These are phyloP conservation scores for Tagetes patula DNA, from an alignment of 129 eudicot species.

Conservation along the genomic window DNA sequence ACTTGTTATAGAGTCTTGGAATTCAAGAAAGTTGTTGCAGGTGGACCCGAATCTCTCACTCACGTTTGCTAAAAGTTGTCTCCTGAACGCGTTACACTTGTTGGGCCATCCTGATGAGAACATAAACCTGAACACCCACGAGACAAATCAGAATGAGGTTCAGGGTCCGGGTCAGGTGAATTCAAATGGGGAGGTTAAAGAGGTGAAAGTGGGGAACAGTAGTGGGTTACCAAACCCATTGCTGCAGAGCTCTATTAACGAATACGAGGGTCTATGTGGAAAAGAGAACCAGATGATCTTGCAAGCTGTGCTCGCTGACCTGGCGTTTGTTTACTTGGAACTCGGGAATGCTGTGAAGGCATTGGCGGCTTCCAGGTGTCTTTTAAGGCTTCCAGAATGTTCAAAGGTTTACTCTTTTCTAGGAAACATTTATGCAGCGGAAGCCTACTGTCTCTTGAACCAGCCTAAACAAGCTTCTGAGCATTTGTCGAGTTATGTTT, in stretches of 20 bases:
- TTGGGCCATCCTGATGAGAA: constrained; percentile 42
- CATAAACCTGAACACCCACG: constrained; percentile 25
- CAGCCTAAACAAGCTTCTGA: constrained; percentile 87
- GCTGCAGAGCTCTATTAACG: constrained; percentile 46
- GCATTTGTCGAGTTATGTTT: constrained; percentile 54
- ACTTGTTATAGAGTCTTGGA: constrained; percentile 48
- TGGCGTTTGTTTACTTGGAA: constrained; percentile 80
- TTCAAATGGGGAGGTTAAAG: constrained; percentile 77
- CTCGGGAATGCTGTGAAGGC: constrained; percentile 69
- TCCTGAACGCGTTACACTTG: constrained; percentile 62
- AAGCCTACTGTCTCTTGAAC: constrained; percentile 77
- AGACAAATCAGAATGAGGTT: constrained; percentile 35
- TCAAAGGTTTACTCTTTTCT: constrained; percentile 56
- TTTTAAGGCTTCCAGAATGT: constrained; percentile 64
- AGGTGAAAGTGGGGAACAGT: constrained; percentile 57
- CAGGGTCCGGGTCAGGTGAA: constrained; percentile 43
- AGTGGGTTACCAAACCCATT: constrained; percentile 39
- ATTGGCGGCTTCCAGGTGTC: constrained; percentile 62
- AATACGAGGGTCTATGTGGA: constrained; percentile 51
- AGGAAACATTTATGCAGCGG: constrained; percentile 81
- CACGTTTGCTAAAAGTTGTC: constrained; percentile 69
- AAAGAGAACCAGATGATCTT: constrained; percentile 61
- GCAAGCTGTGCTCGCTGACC: constrained; percentile 71
- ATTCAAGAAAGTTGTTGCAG: constrained; percentile 38
- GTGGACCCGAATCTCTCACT: constrained; percentile 53